Evolutionary conservation across 805 yeast species (phyloP), one percentile per base, ranked within the genome.

Genomic region (Ogataea polymorpha): DNA sequence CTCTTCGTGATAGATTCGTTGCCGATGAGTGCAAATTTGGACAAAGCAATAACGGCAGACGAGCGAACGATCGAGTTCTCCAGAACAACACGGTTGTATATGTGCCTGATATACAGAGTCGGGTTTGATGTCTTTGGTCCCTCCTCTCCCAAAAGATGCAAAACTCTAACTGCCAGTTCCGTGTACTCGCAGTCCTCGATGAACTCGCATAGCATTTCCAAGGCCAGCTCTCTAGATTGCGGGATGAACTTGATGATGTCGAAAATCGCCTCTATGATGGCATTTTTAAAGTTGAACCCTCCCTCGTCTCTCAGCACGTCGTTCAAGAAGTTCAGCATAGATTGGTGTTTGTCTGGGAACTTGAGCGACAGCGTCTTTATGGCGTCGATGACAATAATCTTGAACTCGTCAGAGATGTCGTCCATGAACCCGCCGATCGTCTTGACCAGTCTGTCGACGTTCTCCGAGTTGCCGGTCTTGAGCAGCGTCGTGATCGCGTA

Each of bases 171-270:
- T 20, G 95, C 79, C 47, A 93, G 79, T 66, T 89, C 96, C 23
- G 96, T 86, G 68, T 75, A 91, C 68, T 93, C 99, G 69, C 98
- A 93, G 71, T 93, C 99, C 67, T 93, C 99, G 56, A 93, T 93
- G 60, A 89, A 90, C 65, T 93, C 99, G 73, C 98, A 89, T 55
- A 93, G 74, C 63, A 83, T 83, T 67, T 86, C 88, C 57, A 93
- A 71, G 16, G 96, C 95, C 35, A 77, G 65, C 53, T 86, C 93
- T 56, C 86, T 79, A 11, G 95, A 87, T 49, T 73, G 80, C 15
- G 96, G 96, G 45, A 88, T 81, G 58, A 83, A 88, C 52, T 84
- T 82, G 54, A 93, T 86, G 64, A 93, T 75, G 62, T 91, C 98
- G 53, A 90, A 87, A 50, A 93, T 75, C 2, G 98, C 95, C 62